A percentile compares a stretch with the other conserved stretches of the same genome.
These are phyloP conservation scores for Penicillium sp. DNA, from an alignment of 2,329 filamentous ascomycete species.

Conservation along the genomic window DNA sequence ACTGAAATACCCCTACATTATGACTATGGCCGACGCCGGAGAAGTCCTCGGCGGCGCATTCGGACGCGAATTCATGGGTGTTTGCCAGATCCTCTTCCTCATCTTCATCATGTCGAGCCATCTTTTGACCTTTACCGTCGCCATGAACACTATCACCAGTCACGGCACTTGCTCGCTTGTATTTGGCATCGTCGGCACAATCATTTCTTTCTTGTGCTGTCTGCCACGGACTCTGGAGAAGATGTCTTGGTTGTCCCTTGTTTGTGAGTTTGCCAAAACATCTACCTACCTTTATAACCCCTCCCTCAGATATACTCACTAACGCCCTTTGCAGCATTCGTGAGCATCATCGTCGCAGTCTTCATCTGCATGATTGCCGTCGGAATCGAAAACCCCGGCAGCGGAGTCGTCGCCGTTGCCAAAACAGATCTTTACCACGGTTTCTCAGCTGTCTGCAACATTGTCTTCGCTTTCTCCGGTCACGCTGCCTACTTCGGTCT, in stretches of 20 bases:
- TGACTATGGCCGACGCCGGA: conserved; percentile 70
- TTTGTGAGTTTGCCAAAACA: conserved; percentile 41
- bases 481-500: conserved; percentile 72
- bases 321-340: conserved; percentile 53
- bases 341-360: conserved; percentile 66
- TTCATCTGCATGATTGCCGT: conserved; percentile 69
- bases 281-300: no score
- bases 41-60: conserved; percentile 62
- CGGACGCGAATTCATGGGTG: conserved; percentile 65
- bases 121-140: conserved; percentile 70
- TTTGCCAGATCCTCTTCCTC: conserved; percentile 65
- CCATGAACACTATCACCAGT: conserved; percentile 66
- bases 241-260: conserved; percentile 64
- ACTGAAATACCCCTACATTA: conserved; percentile 59
- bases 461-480: conserved; percentile 71
- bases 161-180: conserved; percentile 66
- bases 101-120: conserved; percentile 74
- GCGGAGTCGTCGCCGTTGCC: conserved; percentile 42
- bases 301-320: no score
- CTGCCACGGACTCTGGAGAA: conserved; percentile 66
- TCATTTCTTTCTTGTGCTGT: conserved; percentile 62
- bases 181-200: conserved; percentile 63
- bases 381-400: conserved; percentile 54
- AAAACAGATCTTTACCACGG: conserved; percentile 56
- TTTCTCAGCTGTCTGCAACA: conserved; percentile 68